Evolutionary conservation across 2,329 filamentous ascomycete species (phyloP).

Genomic region (Sporothrix schenckii): DNA sequence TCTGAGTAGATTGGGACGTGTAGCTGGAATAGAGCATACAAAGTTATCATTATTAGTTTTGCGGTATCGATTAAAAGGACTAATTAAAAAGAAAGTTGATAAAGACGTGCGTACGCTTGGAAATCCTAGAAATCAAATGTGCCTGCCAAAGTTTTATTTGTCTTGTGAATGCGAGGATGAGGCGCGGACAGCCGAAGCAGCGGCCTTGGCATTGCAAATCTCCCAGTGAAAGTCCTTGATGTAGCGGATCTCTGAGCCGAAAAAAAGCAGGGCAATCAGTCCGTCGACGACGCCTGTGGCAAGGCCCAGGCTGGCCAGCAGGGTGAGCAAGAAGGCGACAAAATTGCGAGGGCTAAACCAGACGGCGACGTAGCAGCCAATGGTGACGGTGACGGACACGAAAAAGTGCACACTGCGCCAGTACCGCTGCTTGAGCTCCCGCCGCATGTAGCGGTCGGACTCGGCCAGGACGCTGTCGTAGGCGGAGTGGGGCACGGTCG

Average conservation of each 20-base stretch:
- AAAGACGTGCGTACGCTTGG: neutral
- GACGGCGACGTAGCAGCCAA: slow-evolving; percentile 76
- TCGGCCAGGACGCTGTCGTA: slow-evolving; percentile 72
- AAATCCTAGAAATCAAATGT: neutral
- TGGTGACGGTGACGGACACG: slow-evolving; percentile 64
- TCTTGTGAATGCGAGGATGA: neutral
- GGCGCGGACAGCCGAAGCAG: slow-evolving; percentile 37
- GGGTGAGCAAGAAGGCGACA: slow-evolving; percentile 76
- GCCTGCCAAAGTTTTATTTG: slow-evolving; percentile 3
- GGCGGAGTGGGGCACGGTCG: slow-evolving; percentile 29
- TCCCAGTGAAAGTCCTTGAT: slow-evolving; percentile 95
- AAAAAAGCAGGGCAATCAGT: slow-evolving; percentile 82
- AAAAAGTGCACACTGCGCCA: slow-evolving; percentile 76
- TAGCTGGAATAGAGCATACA: slow-evolving; percentile 22
- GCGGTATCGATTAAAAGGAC: slow-evolving; percentile 4
- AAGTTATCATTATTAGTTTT: slow-evolving; percentile 26
- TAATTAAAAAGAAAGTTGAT: neutral
- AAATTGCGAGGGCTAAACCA: slow-evolving; percentile 78
- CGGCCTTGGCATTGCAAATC: slow-evolving; percentile 68
- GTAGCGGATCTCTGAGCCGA: slow-evolving; percentile 78
- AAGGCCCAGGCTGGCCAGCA: slow-evolving; percentile 78
- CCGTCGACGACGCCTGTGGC: slow-evolving; percentile 79
- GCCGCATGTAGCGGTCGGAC: slow-evolving; percentile 66
- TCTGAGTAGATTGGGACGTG: neutral
- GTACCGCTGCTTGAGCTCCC: slow-evolving; percentile 72